Conservation (phyloP, 495 filamentous ascomycete species). For the Achaetomiella virescens region DNA sequence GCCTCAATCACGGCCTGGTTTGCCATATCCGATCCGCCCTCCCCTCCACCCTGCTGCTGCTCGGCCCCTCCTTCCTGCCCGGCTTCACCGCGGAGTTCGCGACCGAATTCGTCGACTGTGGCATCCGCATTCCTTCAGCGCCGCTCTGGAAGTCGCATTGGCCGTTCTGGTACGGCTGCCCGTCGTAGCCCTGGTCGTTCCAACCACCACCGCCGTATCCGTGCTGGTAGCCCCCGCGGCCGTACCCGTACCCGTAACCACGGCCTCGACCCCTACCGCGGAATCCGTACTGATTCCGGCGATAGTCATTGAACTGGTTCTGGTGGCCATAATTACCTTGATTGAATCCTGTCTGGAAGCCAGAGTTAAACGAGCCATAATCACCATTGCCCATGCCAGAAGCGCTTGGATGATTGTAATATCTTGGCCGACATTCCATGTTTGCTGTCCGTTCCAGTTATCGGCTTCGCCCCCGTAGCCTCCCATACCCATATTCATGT, state of each 20-base stretch:
- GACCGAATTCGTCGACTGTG: conserved; percentile 50
- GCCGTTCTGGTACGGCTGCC: conserved; percentile 18
- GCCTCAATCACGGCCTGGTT: not conserved
- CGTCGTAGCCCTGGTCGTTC: conserved; percentile 25
- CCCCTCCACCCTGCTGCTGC: conserved; percentile 9
- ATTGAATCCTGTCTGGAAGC: conserved; percentile 56
- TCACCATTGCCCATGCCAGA: conserved; percentile 69
- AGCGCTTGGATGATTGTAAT: conserved; percentile 66
- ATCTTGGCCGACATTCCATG: conserved; percentile 71
- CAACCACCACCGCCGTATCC: conserved; percentile 22
- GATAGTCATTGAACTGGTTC: conserved; percentile 59
- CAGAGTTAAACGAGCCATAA: conserved; percentile 75
- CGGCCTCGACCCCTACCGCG: conserved; percentile 63
- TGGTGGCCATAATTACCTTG: conserved; percentile 57
- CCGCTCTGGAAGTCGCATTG: conserved; percentile 13
- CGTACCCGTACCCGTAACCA: conserved; percentile 48
- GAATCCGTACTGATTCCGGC: conserved; percentile 41
- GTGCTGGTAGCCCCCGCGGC: conserved; percentile 38
- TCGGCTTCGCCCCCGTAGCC: conserved; percentile 58
- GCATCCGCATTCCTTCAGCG: conserved; percentile 13
- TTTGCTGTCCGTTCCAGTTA: conserved; percentile 62
- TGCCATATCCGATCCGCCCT: conserved; percentile 13
- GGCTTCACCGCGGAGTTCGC: conserved; percentile 34
- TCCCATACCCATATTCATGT: conserved; percentile 81
- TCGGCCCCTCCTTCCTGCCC: conserved; percentile 14